A percentile compares a stretch with the other conserved stretches of the same genome.
Evolutionary conservation across 2,329 filamentous ascomycete genomes (phyloP).

Genomic region (Sarocladiaceae sp.): DNA sequence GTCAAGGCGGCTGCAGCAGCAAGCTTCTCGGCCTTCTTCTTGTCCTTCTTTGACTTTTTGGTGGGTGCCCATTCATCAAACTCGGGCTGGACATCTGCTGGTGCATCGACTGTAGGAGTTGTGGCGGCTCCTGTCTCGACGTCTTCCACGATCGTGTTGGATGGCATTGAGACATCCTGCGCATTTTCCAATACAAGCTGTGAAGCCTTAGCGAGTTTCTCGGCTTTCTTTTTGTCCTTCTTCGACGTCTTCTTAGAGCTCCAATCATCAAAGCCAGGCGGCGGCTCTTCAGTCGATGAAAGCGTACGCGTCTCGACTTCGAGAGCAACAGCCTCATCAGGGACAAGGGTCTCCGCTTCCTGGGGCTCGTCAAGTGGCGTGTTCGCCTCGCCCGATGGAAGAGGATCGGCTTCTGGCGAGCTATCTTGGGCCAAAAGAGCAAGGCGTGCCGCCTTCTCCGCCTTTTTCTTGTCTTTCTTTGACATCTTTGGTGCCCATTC

Average conservation of each 20-base stretch:
- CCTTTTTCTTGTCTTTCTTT: slow-evolving; percentile 32
- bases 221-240: slow-evolving; percentile 32
- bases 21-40: slow-evolving; percentile 21
- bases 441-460: slow-evolving; percentile 25
- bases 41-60: slow-evolving; percentile 24
- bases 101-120: background rate
- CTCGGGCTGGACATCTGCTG: background rate
- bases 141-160: background rate
- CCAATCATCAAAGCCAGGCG: slow-evolving; percentile 11
- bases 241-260: slow-evolving; percentile 21
- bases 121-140: background rate
- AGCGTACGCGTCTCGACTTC: background rate
- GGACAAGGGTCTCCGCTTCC: background rate
- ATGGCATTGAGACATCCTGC: background rate
- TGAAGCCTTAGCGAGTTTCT: slow-evolving; percentile 22
- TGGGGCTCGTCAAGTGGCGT: too few species aligned
- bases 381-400: background rate
- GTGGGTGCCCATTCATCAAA: slow-evolving; percentile 12
- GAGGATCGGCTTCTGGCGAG: background rate
- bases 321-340: too few species aligned
- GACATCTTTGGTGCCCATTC: slow-evolving; percentile 14
- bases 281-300: slow-evolving; percentile 9
- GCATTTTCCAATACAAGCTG: slow-evolving; percentile 12
- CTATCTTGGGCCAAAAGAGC: background rate
- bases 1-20: background rate